Evolutionary conservation across 192 early-diverging fungal species (phyloP).

Genomic region (Backusella australiensis): DNA sequence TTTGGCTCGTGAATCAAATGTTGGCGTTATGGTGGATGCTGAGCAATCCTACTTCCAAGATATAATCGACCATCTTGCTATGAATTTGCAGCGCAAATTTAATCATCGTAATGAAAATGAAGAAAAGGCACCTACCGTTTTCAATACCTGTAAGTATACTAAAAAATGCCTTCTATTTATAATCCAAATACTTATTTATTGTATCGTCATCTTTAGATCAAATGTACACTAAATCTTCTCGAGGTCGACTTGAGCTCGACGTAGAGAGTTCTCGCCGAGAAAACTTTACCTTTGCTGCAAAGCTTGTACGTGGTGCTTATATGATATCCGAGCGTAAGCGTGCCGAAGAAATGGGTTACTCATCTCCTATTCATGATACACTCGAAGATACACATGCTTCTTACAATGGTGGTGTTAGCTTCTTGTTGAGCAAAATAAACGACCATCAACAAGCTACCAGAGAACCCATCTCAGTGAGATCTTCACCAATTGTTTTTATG

Average conservation of each 20-base stretch:
- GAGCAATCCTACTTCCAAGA: conserved; percentile 94
- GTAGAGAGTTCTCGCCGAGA: conserved; percentile 61
- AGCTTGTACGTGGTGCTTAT: conserved; percentile 64
- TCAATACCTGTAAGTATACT: conserved; percentile 75
- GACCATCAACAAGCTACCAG: conserved; percentile 34
- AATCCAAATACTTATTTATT: not conserved
- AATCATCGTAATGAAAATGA: conserved; percentile 47
- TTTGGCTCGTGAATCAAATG: conserved; percentile 58
- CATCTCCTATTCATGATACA: conserved; percentile 79
- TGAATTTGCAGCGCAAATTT: conserved; percentile 66
- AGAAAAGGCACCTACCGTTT: conserved; percentile 62
- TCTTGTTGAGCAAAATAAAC: conserved; percentile 61
- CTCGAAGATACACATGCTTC: conserved; percentile 79
- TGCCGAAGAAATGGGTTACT: conserved; percentile 64
- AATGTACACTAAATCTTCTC: conserved; percentile 83
- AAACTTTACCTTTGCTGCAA: conserved; percentile 78
- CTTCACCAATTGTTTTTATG: conserved; percentile 66
- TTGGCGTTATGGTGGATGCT: conserved; percentile 88
- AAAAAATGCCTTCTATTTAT: not conserved
- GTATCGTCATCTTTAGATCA: conserved; percentile 48
- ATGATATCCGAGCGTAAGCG: conserved; percentile 57
- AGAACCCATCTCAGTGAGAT: conserved; percentile 17
- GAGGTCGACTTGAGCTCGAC: conserved; percentile 63
- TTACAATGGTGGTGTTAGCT: conserved; percentile 77
- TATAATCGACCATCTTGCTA: conserved; percentile 82